Evolutionary conservation across 805 yeast genomes (phyloP).

Genomic region (Ogataea angusta): DNA sequence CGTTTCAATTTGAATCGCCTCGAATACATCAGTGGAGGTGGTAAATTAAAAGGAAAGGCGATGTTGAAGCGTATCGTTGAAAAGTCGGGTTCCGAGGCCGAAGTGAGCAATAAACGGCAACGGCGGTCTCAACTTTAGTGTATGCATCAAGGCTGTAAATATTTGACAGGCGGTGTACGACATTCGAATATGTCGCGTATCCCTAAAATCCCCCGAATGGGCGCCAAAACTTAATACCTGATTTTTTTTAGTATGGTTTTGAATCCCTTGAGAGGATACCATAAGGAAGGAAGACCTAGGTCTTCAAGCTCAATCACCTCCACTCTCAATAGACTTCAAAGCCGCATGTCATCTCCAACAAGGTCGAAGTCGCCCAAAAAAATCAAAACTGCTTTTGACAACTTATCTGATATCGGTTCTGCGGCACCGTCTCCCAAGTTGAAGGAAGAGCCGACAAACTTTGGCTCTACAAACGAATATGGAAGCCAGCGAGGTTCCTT

Average conservation of each 20-base stretch:
- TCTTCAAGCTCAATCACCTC: slow-evolving; percentile 18
- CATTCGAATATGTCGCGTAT: slow-evolving; percentile 1
- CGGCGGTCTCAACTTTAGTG: slow-evolving; percentile 8
- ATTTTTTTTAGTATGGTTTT: slow-evolving; percentile 8
- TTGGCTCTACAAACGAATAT: slow-evolving; percentile 7
- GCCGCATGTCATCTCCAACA: slow-evolving; percentile 17
- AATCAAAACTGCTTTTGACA: slow-evolving; percentile 21
- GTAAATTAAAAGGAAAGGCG: slow-evolving; percentile 33
- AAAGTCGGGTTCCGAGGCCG: slow-evolving; percentile 24
- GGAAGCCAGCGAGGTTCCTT: slow-evolving; percentile 8
- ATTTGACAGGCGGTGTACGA: slow-evolving; percentile 1
- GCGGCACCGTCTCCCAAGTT: slow-evolving; percentile 1
- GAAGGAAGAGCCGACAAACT: slow-evolving; percentile 1
- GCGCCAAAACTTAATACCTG: slow-evolving; percentile 2
- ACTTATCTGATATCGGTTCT: slow-evolving; percentile 9
- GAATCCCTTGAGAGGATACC: slow-evolving; percentile 3
- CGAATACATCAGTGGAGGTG: slow-evolving; percentile 35
- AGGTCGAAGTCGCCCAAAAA: slow-evolving; percentile 20
- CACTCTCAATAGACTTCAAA: slow-evolving; percentile 16
- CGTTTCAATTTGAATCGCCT: slow-evolving; percentile 50
- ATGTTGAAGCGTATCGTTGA: slow-evolving; percentile 33
- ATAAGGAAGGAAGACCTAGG: slow-evolving; percentile 15
- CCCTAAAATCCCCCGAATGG: slow-evolving; percentile 1
- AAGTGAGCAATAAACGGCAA: slow-evolving; percentile 18
- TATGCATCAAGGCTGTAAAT: neutral